Evolutionary conservation across 2,329 filamentous ascomycete genomes (phyloP).

Genomic region (Penicillium psychrosexuale): DNA sequence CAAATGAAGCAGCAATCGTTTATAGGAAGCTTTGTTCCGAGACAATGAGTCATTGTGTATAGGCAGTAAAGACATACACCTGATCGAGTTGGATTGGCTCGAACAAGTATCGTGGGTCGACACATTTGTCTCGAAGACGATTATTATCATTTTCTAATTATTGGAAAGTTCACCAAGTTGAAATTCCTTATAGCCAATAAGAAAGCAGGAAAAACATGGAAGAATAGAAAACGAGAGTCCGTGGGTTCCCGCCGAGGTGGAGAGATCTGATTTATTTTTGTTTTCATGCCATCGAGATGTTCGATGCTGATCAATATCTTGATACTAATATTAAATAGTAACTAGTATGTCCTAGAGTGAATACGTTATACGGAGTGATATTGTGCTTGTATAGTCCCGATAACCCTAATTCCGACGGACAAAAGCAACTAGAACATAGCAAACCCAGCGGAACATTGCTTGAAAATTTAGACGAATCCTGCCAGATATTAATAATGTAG

Average conservation of each 20-base stretch:
- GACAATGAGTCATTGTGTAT: neutral
- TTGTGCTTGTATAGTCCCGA: neutral
- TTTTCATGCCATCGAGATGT: neutral
- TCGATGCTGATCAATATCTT: constrained; percentile 3
- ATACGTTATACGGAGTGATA: neutral
- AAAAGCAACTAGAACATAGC: neutral
- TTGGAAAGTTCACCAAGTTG: neutral
- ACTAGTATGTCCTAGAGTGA: neutral
- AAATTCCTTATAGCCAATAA: neutral
- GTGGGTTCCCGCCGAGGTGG: neutral
- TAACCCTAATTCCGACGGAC: constrained; percentile 2
- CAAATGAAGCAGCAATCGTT: neutral
- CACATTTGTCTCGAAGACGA: neutral
- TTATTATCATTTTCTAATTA: neutral
- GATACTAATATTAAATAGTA: no score
- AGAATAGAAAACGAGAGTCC: neutral
- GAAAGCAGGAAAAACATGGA: neutral
- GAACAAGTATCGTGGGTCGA: neutral
- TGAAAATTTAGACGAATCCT: neutral
- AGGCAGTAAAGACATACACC: neutral
- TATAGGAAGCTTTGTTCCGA: neutral
- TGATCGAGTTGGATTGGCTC: constrained; percentile 1
- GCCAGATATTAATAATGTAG: neutral
- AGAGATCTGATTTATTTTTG: constrained; percentile 4
- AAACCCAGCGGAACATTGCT: neutral